Evolutionary conservation across 1,139 yeast species (phyloP).

Genomic region (Yamadazyma spencermartinsiae): DNA sequence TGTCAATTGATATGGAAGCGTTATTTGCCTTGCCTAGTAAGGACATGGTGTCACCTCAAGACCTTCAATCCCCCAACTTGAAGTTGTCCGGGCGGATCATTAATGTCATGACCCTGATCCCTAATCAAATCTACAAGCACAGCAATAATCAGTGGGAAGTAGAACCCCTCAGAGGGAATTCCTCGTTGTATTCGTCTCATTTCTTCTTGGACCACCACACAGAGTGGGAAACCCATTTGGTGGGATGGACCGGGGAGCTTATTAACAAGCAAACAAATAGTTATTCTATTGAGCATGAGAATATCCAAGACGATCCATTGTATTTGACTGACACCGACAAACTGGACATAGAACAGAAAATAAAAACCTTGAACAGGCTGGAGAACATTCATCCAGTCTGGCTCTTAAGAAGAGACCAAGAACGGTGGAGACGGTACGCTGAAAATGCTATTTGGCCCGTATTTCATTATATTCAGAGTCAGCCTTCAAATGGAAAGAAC

Average conservation of each 20-base stretch:
- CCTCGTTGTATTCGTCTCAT: slow-evolving; percentile 80
- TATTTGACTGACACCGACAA: slow-evolving; percentile 62
- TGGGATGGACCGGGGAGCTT: slow-evolving; percentile 97
- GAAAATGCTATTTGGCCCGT: slow-evolving; percentile 94
- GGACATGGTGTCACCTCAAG: slow-evolving; percentile 31
- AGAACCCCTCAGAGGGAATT: slow-evolving; percentile 74
- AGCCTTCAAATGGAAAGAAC: slow-evolving; percentile 60
- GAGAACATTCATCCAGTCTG: slow-evolving; percentile 79
- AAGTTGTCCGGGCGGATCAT: slow-evolving; percentile 63
- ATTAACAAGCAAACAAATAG: slow-evolving; percentile 33
- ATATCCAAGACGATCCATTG: slow-evolving; percentile 55
- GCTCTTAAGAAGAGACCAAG: slow-evolving; percentile 71
- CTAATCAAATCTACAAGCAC: slow-evolving; percentile 55
- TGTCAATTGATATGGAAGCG: slow-evolving; percentile 12
- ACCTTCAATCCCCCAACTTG: slow-evolving; percentile 24
- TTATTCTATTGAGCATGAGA: slow-evolving; percentile 14
- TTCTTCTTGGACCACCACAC: slow-evolving; percentile 63
- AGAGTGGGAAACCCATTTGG: slow-evolving; percentile 82
- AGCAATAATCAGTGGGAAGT: slow-evolving; percentile 48
- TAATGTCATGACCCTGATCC: slow-evolving; percentile 68
- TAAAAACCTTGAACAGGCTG: slow-evolving; percentile 44
- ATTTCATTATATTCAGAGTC: slow-evolving; percentile 85
- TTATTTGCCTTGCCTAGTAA: slow-evolving; percentile 23
- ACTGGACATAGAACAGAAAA: slow-evolving; percentile 40
- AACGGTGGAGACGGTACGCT: slow-evolving; percentile 85